Percentiles rank a stretch among this genome's conserved stretches.
Conservation (phyloP, 306 rosid genomes). For the Astragalus membranaceus region DNA sequence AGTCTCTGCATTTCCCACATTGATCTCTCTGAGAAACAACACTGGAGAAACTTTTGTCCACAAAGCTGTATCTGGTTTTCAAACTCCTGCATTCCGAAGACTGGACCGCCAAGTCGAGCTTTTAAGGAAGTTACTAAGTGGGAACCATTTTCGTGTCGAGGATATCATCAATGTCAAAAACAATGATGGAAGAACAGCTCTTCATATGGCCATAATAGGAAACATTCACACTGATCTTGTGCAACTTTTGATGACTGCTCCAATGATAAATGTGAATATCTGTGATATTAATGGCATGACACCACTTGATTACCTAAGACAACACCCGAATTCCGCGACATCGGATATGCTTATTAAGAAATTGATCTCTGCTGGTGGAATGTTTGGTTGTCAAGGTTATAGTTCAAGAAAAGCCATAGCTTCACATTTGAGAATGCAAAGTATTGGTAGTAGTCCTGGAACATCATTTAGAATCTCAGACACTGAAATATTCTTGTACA, state of each 20-base stretch:
- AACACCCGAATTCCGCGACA: slow-evolving; percentile 55
- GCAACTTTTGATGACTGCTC: slow-evolving; percentile 78
- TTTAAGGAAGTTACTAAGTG: slow-evolving; percentile 48
- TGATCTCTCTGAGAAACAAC: slow-evolving; percentile 48
- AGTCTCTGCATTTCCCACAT: slow-evolving; percentile 47
- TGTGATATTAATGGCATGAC: slow-evolving; percentile 70
- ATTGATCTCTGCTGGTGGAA: slow-evolving; percentile 85
- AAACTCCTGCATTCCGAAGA: slow-evolving; percentile 62
- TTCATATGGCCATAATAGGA: slow-evolving; percentile 83
- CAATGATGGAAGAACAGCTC: slow-evolving; percentile 72
- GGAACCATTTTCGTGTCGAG: slow-evolving; percentile 38
- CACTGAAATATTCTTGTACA: slow-evolving; percentile 65
- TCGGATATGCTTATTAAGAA: slow-evolving; percentile 72
- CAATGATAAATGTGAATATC: slow-evolving; percentile 55
- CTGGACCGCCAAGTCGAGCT: slow-evolving; percentile 85
- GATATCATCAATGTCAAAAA: slow-evolving; percentile 61
- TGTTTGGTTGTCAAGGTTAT: slow-evolving; percentile 62
- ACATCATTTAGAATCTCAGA: slow-evolving; percentile 75
- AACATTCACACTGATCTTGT: slow-evolving; percentile 80
- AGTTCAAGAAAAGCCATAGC: slow-evolving; percentile 82
- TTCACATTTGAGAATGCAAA: slow-evolving; percentile 72
- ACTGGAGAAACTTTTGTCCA: slow-evolving; percentile 86
- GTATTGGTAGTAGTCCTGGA: slow-evolving; percentile 79
- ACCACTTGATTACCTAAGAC: slow-evolving; percentile 82
- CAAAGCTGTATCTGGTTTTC: slow-evolving; percentile 85